phyloP scores from a whole-genome alignment of 345 rosid genomes.

The Arabidopsis arenosa region DNA sequence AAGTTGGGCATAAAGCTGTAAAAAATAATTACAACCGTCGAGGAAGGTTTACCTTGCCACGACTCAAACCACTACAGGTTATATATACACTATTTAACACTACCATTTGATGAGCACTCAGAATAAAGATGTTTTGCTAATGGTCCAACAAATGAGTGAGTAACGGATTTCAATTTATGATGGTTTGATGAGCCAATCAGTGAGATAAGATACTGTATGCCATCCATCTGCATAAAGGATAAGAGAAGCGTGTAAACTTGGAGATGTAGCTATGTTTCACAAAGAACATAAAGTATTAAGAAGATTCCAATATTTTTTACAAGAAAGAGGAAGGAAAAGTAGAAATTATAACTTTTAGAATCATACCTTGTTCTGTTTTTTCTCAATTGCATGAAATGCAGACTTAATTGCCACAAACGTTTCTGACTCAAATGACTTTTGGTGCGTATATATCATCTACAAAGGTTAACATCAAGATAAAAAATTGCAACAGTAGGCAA shows the following conservation, averaged over 20 bases:
- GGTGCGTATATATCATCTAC: slow-evolving; percentile 76
- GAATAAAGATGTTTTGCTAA: slow-evolving; percentile 64
- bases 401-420: slow-evolving; percentile 61
- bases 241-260: slow-evolving; percentile 40
- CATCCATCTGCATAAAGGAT: slow-evolving; percentile 53
- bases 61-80: slow-evolving; percentile 23
- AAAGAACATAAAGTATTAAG: background rate
- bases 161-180: slow-evolving; percentile 56
- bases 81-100: slow-evolving; percentile 24
- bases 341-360: slow-evolving; percentile 12
- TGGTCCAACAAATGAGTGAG: slow-evolving; percentile 56
- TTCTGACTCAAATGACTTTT: slow-evolving; percentile 65
- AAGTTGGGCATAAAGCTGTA: slow-evolving; percentile 26
- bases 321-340: slow-evolving; percentile 23
- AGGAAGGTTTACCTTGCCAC: slow-evolving; percentile 15
- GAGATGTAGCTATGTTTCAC: slow-evolving; percentile 27
- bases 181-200: slow-evolving; percentile 69
- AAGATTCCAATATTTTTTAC: slow-evolving; percentile 29
- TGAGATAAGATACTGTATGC: slow-evolving; percentile 51
- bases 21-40: background rate
- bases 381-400: slow-evolving; percentile 53
- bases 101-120: slow-evolving; percentile 56
- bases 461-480: slow-evolving; percentile 36
- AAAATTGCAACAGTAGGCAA: background rate
- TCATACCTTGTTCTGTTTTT: slow-evolving; percentile 52